A percentile compares a stretch with the other conserved stretches of the same genome.
Conservation (phyloP, 73 alveolate species). For the Stentor coeruleus region DNA sequence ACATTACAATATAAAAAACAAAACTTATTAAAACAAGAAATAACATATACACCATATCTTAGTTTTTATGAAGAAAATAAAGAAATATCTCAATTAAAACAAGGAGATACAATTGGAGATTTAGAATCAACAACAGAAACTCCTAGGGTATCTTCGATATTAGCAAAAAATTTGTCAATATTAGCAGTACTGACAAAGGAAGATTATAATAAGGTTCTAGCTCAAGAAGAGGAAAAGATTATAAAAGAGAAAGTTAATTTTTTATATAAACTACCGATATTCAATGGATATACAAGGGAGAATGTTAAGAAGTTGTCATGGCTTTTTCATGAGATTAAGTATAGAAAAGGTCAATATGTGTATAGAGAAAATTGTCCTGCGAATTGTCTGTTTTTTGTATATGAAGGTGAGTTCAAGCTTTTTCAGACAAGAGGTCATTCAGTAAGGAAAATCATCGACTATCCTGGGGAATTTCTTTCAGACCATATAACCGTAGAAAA, state of each 20-base stretch:
- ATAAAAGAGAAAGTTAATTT: background rate
- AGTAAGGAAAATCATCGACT: no score
- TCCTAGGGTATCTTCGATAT: background rate
- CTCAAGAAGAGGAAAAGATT: background rate
- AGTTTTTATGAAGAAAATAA: background rate
- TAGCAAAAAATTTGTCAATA: background rate
- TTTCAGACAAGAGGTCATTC: background rate
- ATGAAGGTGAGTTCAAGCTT: background rate
- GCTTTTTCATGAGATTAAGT: background rate
- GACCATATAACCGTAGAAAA: no score
- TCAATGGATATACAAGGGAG: background rate
- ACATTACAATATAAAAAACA: no score
- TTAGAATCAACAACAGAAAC: background rate
- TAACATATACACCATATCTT: no score
- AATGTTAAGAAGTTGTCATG: background rate
- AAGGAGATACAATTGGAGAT: background rate
- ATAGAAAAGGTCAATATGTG: background rate
- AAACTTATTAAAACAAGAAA: background rate
- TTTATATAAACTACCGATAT: background rate
- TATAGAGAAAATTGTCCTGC: background rate
- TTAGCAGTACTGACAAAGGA: background rate
- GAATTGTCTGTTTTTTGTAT: background rate
- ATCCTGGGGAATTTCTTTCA: no score
- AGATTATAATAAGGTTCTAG: background rate
- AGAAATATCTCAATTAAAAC: background rate